Evolutionary conservation across 2,329 filamentous ascomycete species (phyloP).

Genomic region (Aurifilum marmelostoma): DNA sequence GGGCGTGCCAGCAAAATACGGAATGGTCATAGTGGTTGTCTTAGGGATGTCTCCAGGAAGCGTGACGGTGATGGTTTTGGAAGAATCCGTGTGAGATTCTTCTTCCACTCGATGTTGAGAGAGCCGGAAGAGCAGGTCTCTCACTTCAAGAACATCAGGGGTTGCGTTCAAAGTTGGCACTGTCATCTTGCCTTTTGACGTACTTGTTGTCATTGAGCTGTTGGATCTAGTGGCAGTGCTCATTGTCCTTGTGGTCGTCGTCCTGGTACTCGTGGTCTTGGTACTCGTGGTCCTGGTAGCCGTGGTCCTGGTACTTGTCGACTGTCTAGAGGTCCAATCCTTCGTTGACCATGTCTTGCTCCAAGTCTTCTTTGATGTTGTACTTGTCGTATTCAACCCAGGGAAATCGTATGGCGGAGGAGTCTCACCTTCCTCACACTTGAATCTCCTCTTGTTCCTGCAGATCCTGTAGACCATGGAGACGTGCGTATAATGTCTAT

Average conservation of each 20-base stretch:
- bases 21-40: not conserved
- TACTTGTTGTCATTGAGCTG: not conserved
- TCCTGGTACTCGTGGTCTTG: not conserved
- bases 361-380: not conserved
- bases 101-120: not conserved
- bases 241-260: not conserved
- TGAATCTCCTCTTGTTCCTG: not conserved
- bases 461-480: conserved; percentile 18
- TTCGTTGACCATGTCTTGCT: not conserved
- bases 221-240: not conserved
- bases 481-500: not conserved
- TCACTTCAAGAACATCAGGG: not conserved
- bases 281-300: not conserved
- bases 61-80: conserved; percentile 4
- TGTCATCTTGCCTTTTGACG: not conserved
- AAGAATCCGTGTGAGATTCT: not conserved
- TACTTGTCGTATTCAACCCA: not conserved
- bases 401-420: not conserved
- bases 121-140: conserved; percentile 1
- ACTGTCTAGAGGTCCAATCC: not conserved
- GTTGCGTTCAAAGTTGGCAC: not conserved
- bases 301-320: not conserved
- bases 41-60: not conserved
- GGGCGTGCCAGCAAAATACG: not conserved
- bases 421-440: not conserved